Conservation (phyloP, 768 basidiomycete genomes). For the Serpula lacrymans region DNA sequence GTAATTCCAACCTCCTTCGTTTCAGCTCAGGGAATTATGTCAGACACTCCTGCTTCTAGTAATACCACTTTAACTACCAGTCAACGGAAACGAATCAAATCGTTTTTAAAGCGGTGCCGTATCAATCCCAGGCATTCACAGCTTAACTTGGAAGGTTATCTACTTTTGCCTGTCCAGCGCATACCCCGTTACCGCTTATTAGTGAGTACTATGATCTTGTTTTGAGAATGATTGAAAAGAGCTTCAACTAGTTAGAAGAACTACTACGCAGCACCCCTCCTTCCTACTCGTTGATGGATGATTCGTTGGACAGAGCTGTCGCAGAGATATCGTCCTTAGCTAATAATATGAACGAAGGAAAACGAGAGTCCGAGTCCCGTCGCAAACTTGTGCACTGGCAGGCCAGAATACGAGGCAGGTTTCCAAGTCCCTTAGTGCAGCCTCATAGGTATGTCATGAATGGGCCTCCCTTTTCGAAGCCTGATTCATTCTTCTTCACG, state of each 20-base stretch:
- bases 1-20: too few species aligned
- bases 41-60: conserved; percentile 35
- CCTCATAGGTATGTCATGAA: conserved; percentile 73
- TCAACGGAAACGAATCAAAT: conserved; percentile 85
- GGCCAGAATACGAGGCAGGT: conserved; percentile 81
- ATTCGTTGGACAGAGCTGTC: conserved; percentile 82
- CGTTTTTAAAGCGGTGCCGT: conserved; percentile 87
- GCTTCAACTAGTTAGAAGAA: conserved; percentile 63
- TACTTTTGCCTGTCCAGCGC: conserved; percentile 92
- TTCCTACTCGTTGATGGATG: conserved; percentile 66
- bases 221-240: conserved; percentile 1
- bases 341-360: conserved; percentile 97
- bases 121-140: conserved; percentile 90
- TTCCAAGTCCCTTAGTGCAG: conserved; percentile 96
- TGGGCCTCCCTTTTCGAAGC: conserved; percentile 2
- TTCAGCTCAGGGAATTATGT: conserved; percentile 37
- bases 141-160: conserved; percentile 89
- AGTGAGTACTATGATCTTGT: conserved; percentile 43
- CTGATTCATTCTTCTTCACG: conserved; percentile 10
- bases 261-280: conserved; percentile 84
- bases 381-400: conserved; percentile 91
- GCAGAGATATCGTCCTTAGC: conserved; percentile 86
- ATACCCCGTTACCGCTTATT: conserved; percentile 95
- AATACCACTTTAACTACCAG: conserved; percentile 64
- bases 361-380: conserved; percentile 91